A percentile compares a stretch with the other conserved stretches of the same genome.
phyloP scores from a whole-genome alignment of 768 basidiomycete species.

The Leucogyrophana mollusca region DNA sequence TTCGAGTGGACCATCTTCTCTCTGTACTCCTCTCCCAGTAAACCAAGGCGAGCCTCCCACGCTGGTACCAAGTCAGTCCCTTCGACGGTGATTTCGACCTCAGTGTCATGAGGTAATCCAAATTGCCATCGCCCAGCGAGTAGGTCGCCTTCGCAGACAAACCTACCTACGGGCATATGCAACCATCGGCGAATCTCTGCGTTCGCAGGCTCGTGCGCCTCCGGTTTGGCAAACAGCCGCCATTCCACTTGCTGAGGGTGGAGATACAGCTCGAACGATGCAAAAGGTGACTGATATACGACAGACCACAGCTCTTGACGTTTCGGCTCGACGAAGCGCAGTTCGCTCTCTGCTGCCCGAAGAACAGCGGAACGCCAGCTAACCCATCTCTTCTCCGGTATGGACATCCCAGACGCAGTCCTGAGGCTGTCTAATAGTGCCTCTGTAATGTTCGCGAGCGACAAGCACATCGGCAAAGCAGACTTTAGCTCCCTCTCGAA shows the following conservation, averaged over 20 bases:
- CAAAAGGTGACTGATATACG: conserved; percentile 70
- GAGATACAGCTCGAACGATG: conserved; percentile 72
- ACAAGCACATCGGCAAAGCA: conserved; percentile 83
- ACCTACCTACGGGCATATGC: conserved; percentile 73
- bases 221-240: conserved; percentile 77
- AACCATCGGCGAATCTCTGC: conserved; percentile 75
- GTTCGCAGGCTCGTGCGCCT: conserved; percentile 68
- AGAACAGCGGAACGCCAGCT: conserved; percentile 69
- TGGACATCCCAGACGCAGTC: conserved; percentile 34
- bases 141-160: conserved; percentile 55
- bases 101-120: conserved; percentile 61
- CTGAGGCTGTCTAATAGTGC: conserved; percentile 53
- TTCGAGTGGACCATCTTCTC: conserved; percentile 67
- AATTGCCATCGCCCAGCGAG: conserved; percentile 78
- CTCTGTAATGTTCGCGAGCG: conserved; percentile 49
- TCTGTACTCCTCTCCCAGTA: conserved; percentile 61
- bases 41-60: conserved; percentile 83
- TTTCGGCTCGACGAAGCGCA: conserved; percentile 83
- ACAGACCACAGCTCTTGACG: conserved; percentile 89
- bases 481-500: conserved; percentile 81
- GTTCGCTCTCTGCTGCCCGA: conserved; percentile 55
- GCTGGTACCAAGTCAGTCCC: conserved; percentile 66
- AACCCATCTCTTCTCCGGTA: conserved; percentile 60
- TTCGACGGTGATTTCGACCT: conserved; percentile 59
- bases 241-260: conserved; percentile 81